A percentile compares a stretch with the other conserved stretches of the same genome.
Conservation (phyloP, 2,329 filamentous ascomycete species). For the Ascochyta fabae region DNA sequence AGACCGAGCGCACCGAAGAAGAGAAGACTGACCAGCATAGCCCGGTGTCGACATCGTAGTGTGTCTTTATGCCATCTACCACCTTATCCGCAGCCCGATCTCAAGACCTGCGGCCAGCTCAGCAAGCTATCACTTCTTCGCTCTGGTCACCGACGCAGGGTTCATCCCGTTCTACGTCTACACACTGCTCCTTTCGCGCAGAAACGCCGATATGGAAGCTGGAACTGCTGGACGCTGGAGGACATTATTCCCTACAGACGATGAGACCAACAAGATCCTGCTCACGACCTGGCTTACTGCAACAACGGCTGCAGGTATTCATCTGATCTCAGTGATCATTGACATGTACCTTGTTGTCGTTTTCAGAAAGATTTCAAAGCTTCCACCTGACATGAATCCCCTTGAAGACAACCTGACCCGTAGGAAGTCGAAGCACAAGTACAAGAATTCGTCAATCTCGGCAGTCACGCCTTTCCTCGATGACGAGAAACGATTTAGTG, state of each 20-base stretch:
- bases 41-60: slow-evolving; percentile 76
- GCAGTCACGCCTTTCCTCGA: slow-evolving; percentile 50
- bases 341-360: slow-evolving; percentile 77
- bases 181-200: slow-evolving; percentile 61
- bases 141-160: slow-evolving; percentile 73
- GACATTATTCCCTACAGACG: slow-evolving; percentile 67
- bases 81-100: slow-evolving; percentile 73
- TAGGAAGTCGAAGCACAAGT: slow-evolving; percentile 70
- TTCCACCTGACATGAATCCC: slow-evolving; percentile 96
- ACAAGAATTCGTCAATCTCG: slow-evolving; percentile 66
- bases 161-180: slow-evolving; percentile 69
- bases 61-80: slow-evolving; percentile 79
- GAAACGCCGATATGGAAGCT: slow-evolving; percentile 58
- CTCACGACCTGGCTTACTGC: slow-evolving; percentile 72
- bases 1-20: neutral
- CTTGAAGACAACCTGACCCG: slow-evolving; percentile 85
- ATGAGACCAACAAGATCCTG: slow-evolving; percentile 65
- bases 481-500: slow-evolving; percentile 70
- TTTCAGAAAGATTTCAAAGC: slow-evolving; percentile 79
- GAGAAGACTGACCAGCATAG: slow-evolving; percentile 54
- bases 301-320: slow-evolving; percentile 68
- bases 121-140: slow-evolving; percentile 88
- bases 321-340: slow-evolving; percentile 72
- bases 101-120: slow-evolving; percentile 79
- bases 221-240: slow-evolving; percentile 65